Evolutionary conservation across 208 protist species (phyloP).

Genomic region (Acanthamoeba castellanii): DNA sequence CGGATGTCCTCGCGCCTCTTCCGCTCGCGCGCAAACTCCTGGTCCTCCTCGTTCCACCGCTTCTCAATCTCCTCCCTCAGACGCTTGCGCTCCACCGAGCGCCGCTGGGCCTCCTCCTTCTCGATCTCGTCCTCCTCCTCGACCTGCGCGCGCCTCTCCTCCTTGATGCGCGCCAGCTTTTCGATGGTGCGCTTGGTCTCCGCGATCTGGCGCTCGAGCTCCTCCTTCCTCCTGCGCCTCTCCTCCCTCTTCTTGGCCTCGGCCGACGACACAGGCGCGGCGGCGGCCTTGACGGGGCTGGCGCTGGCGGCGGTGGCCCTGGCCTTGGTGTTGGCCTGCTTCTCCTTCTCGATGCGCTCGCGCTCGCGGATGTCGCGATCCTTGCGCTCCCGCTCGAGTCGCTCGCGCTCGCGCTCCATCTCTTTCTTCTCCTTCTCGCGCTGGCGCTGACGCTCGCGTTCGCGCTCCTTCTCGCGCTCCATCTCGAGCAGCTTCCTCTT

Average conservation of each 20-base stretch:
- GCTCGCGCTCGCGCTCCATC: neutral
- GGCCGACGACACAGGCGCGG: neutral
- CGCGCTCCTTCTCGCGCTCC: slow-evolving; percentile 39
- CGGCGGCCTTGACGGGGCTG: neutral
- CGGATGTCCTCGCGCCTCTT: slow-evolving; percentile 31
- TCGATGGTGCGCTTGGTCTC: slow-evolving; percentile 15
- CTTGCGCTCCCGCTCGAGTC: neutral
- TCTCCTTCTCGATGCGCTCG: slow-evolving; percentile 15
- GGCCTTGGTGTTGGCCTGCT: slow-evolving; percentile 23
- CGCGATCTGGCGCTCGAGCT: slow-evolving; percentile 21
- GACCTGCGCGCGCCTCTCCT: neutral
- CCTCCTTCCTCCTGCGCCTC: neutral
- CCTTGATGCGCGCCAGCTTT: slow-evolving; percentile 14
- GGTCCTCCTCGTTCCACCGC: slow-evolving; percentile 15
- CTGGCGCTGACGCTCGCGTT: neutral
- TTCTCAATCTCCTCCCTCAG: slow-evolving; percentile 18
- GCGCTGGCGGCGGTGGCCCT: neutral
- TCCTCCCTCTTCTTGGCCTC: slow-evolving; percentile 13
- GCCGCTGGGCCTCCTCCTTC: slow-evolving; percentile 22
- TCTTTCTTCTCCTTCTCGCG: slow-evolving; percentile 45
- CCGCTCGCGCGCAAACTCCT: slow-evolving; percentile 5
- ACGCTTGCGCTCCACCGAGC: slow-evolving; percentile 10
- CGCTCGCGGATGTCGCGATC: neutral
- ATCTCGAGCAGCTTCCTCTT: slow-evolving; percentile 28
- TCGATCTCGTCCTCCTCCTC: slow-evolving; percentile 29